Conservation (phyloP, 345 rosid genomes). For the Hypericum perforatum region DNA sequence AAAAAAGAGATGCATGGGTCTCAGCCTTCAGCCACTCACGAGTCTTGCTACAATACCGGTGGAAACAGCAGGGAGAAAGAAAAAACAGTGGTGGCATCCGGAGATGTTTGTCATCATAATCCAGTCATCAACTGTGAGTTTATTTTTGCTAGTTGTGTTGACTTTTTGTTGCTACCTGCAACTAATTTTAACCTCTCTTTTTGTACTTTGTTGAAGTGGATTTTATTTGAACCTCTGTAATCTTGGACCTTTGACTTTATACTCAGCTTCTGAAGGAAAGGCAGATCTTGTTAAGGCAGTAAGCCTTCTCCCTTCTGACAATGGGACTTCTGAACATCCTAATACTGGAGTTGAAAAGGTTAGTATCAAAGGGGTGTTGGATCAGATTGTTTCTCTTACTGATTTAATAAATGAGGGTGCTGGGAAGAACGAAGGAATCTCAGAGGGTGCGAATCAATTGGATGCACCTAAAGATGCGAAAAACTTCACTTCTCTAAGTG, state of each 20-base stretch:
- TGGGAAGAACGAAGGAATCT: slow-evolving; percentile 13
- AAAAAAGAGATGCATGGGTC: slow-evolving; percentile 8
- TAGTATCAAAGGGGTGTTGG: slow-evolving; percentile 24
- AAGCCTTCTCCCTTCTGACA: slow-evolving; percentile 32
- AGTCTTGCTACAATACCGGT: slow-evolving; percentile 5
- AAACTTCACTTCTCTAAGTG: slow-evolving; percentile 33
- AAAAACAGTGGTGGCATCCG: slow-evolving; percentile 16
- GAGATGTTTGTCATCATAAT: slow-evolving; percentile 15
- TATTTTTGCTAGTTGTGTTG: neutral
- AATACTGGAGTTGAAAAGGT: slow-evolving; percentile 26
- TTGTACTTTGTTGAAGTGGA: slow-evolving; percentile 4
- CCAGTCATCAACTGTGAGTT: slow-evolving; percentile 20
- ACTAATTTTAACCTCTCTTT: neutral
- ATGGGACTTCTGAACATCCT: slow-evolving; percentile 31
- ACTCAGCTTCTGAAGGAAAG: slow-evolving; percentile 22
- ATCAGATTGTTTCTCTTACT: slow-evolving; percentile 22
- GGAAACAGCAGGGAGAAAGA: slow-evolving; percentile 14
- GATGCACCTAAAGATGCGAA: slow-evolving; percentile 36
- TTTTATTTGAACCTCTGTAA: slow-evolving; percentile 19
- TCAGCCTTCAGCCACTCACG: slow-evolving; percentile 15
- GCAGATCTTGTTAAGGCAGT: slow-evolving; percentile 32
- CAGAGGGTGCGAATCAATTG: slow-evolving; percentile 30
- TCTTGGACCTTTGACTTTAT: slow-evolving; percentile 23
- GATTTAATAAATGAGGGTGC: slow-evolving; percentile 16
- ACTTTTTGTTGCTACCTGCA: neutral